Base-by-base conservation (phyloP, 805 yeast genomes). In the Ogataea haglerorum region DNA sequence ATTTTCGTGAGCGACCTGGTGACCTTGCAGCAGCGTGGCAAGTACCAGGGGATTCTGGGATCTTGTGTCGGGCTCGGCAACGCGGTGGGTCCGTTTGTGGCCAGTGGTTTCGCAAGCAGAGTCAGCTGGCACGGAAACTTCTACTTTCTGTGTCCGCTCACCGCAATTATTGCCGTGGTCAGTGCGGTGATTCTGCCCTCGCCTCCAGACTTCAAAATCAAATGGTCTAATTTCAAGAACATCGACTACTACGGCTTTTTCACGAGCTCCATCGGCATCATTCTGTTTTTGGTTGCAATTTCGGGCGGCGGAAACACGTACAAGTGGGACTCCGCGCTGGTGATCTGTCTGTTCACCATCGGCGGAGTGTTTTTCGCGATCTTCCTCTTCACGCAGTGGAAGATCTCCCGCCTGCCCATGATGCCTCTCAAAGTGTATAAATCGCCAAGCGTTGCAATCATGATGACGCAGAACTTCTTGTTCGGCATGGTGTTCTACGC, bases 221-320 rank as follows among this genome's bases (percentile, higher is more conserved):
- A 62, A 33, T 51, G 54, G 52, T 65, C 63, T 27, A 70, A 71
- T 47, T 57, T 73, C 49, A 57, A 57, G 50, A 69, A 66, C 25
- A 70, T 78, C 30, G 87, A 80, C 56, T 74, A 70, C 47, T 48
- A 61, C 6, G 87, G 87, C 0, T 67, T 76, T 30, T 47, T 73
- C 21, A 58, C 74, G 10, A 61, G 76, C 25, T 63, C 80, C 4
- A 65, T 75, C 2, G 71, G 75, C 0, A 64, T 70, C 19, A 72
- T 77, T 0, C 56, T 79, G 3, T 51, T 80, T 12, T 63, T 78
- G 34, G 65, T 80, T n/a, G 81, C 82, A 2, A 55, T 78, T 15
- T 70, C 72, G 47, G 80, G 82, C 13, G 88, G 87, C 25, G 87
- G 87, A 2, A 63, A 73, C 7, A 63, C 72, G 9, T 79, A 69